A percentile compares a stretch with the other conserved stretches of the same genome.
phyloP scores from a whole-genome alignment of 345 rosid species.

The Bretschneidera sinensis region DNA sequence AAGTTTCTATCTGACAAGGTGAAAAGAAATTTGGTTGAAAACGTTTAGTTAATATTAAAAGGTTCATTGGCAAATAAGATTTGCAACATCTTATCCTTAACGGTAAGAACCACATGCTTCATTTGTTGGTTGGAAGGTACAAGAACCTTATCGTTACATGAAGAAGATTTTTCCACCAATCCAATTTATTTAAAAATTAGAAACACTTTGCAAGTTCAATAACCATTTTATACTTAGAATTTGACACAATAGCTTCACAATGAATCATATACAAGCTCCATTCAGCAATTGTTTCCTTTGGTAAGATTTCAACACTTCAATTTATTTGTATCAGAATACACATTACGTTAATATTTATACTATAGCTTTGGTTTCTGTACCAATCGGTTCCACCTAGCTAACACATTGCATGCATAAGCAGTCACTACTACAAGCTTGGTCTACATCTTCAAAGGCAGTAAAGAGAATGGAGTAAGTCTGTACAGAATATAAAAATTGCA shows the following conservation, averaged over 20 bases:
- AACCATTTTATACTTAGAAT: neutral
- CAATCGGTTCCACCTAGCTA: too few relatives aligned
- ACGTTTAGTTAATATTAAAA: neutral
- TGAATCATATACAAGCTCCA: neutral
- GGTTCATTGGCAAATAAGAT: neutral
- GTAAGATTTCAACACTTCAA: too few relatives aligned
- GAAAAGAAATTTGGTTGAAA: slow-evolving; percentile 5
- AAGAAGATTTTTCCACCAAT: neutral
- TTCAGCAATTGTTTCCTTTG: neutral
- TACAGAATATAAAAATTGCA: neutral
- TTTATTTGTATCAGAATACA: neutral
- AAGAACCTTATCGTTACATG: neutral
- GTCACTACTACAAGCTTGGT: neutral
- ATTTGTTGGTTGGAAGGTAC: neutral
- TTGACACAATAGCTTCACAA: neutral
- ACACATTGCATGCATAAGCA: too few relatives aligned
- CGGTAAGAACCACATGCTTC: too few relatives aligned
- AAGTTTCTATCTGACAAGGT: slow-evolving; percentile 57
- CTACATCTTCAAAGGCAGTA: neutral
- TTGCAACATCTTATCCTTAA: neutral
- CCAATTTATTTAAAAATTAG: too few relatives aligned
- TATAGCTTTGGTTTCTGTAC: too few relatives aligned
- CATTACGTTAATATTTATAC: neutral
- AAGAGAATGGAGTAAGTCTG: neutral
- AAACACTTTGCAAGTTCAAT: neutral